Percentiles rank a stretch among this genome's conserved stretches.
Evolutionary conservation across 345 rosid genomes (phyloP).

Genomic region (Rubroshorea leprosula): DNA sequence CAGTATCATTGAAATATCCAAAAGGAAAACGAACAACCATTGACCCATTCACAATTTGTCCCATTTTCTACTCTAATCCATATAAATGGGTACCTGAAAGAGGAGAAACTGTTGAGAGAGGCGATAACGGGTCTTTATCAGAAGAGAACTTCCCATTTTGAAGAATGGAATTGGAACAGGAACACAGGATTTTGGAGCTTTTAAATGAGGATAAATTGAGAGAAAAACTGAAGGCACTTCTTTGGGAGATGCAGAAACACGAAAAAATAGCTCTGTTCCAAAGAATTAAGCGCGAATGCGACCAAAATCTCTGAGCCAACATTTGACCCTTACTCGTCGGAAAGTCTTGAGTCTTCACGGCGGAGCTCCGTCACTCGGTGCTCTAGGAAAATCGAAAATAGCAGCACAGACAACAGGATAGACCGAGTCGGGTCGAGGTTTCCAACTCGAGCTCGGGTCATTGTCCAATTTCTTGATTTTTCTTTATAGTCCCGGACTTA

Average conservation of each 20-base stretch:
- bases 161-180: conserved; percentile 18
- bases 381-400: not conserved
- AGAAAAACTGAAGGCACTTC: not conserved
- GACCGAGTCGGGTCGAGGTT: too few species aligned
- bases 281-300: not conserved
- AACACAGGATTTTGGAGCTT: conserved; percentile 12
- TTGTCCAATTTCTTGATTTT: too few species aligned
- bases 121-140: conserved; percentile 17
- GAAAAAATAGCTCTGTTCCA: not conserved
- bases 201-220: not conserved
- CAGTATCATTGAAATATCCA: not conserved
- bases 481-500: too few species aligned
- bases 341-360: not conserved
- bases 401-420: not conserved
- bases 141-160: conserved; percentile 12
- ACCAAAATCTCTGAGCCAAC: not conserved
- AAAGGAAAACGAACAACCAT: not conserved
- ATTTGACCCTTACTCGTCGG: not conserved
- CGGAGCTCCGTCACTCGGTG: not conserved
- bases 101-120: conserved; percentile 25
- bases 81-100: conserved; percentile 30
- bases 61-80: not conserved
- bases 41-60: not conserved
- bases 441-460: too few species aligned
- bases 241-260: not conserved